Conservation (phyloP, 192 early-diverging fungal species). For the Funneliformis mosseae region DNA sequence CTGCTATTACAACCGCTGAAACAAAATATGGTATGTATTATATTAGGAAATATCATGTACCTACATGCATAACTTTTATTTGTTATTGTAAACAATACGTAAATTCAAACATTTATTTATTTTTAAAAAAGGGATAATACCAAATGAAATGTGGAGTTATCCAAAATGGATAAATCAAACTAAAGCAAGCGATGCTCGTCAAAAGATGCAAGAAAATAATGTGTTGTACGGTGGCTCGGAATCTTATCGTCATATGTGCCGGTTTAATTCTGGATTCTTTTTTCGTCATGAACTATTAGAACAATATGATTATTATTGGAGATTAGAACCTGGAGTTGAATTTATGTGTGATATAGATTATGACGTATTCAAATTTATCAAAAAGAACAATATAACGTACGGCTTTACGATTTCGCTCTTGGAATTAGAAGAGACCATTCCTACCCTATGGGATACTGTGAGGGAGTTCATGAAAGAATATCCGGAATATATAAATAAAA, state of each 20-base stretch:
- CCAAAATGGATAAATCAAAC: slow-evolving; percentile 73
- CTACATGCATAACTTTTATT: background rate
- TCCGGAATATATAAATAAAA: slow-evolving; percentile 52
- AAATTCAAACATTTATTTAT: background rate
- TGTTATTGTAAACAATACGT: background rate
- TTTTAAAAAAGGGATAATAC: slow-evolving; percentile 58
- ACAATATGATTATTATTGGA: slow-evolving; percentile 81
- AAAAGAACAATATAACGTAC: slow-evolving; percentile 71
- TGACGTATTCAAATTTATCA: slow-evolving; percentile 81
- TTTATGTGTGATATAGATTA: slow-evolving; percentile 81
- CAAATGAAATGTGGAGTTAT: slow-evolving; percentile 72
- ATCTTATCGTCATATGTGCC: slow-evolving; percentile 89
- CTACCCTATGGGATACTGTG: slow-evolving; percentile 72
- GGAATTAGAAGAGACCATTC: slow-evolving; percentile 68
- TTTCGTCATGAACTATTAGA: slow-evolving; percentile 70
- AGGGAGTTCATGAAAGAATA: slow-evolving; percentile 55
- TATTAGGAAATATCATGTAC: background rate
- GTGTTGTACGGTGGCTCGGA: slow-evolving; percentile 75
- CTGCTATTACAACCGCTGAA: slow-evolving; percentile 35
- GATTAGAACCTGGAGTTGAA: slow-evolving; percentile 79
- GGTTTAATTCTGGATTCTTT: slow-evolving; percentile 80
- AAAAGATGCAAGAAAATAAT: slow-evolving; percentile 58
- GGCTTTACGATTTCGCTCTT: slow-evolving; percentile 72
- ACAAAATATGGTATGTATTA: slow-evolving; percentile 23
- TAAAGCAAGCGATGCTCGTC: slow-evolving; percentile 55